phyloP scores from a whole-genome alignment of 768 basidiomycete species.

The Leccinum variicolor region DNA sequence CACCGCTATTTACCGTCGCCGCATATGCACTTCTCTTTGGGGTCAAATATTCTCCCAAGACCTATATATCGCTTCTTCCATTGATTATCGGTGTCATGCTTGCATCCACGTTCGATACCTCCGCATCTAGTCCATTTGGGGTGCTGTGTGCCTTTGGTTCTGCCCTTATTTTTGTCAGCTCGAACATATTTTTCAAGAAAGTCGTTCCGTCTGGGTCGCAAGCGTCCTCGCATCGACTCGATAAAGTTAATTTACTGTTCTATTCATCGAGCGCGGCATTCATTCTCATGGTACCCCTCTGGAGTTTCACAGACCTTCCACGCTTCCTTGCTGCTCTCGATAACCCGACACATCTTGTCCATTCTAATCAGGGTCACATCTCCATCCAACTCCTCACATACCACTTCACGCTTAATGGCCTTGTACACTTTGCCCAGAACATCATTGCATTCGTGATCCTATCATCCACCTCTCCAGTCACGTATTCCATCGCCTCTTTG shows the following conservation, averaged over 20 bases:
- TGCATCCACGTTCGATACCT: slow-evolving; percentile 90
- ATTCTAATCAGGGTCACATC: slow-evolving; percentile 44
- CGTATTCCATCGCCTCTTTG: slow-evolving; percentile 97
- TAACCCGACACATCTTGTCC: slow-evolving; percentile 41
- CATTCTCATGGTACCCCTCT: slow-evolving; percentile 92
- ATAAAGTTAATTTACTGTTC: slow-evolving; percentile 94
- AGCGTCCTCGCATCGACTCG: slow-evolving; percentile 69
- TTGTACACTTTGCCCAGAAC: slow-evolving; percentile 95
- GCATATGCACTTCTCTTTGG: slow-evolving; percentile 93
- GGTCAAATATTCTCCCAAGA: slow-evolving; percentile 88
- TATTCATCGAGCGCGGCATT: slow-evolving; percentile 96
- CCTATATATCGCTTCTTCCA: slow-evolving; percentile 92
- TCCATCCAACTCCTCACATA: slow-evolving; percentile 64
- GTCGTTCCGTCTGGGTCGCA: slow-evolving; percentile 73
- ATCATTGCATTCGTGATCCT: slow-evolving; percentile 97
- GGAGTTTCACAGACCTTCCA: slow-evolving; percentile 86
- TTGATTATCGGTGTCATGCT: slow-evolving; percentile 97
- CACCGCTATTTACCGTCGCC: slow-evolving; percentile 94
- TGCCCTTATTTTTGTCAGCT: slow-evolving; percentile 93
- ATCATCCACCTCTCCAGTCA: slow-evolving; percentile 94
- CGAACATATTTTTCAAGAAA: slow-evolving; percentile 99
- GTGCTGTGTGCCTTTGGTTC: slow-evolving; percentile 96
- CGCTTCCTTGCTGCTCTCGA: slow-evolving; percentile 48
- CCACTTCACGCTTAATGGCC: slow-evolving; percentile 91
- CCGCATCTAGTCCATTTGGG: slow-evolving; percentile 80